Base-by-base conservation (phyloP, 2,329 filamentous ascomycete species). In the Hymenoscyphus linearis region DNA sequence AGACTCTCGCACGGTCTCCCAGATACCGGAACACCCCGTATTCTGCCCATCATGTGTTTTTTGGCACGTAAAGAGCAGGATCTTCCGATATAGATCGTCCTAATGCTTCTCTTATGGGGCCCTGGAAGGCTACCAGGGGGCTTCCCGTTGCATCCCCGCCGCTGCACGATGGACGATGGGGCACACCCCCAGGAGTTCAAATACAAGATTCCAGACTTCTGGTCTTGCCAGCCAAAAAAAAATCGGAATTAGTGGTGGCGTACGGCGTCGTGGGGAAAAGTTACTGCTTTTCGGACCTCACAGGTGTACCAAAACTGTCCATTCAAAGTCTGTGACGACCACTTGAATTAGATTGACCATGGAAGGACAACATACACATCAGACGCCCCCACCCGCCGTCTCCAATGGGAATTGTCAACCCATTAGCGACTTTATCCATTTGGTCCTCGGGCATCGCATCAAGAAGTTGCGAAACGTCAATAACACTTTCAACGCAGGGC, bases 91-190 rank as follows among this genome's bases (percentile, higher is more conserved):
- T 31, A 31, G 52, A 54, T 54, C 52, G 40, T 47, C 40, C 22
- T 22, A 47, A 22, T 22, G 31, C 31, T 50, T 50, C 18, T 25
- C 26, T 13, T 34, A 31, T 36, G 54, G 34, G 54, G 54, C 54
- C 54, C 16, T 22, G 35, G 54, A 36, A 55, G 54, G 13, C 54
- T 35, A 22, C 54, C 16, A 55, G 54, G 54, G 34, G 7, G 54
- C 22, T 57, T 57, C 55, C 55, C 37, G 55, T 50, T 22, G n/a
- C n/a, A n/a, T n/a, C 26, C 37, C 50, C 55, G 37, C 55, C 55
- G 55, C 55, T 57, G 55, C 55, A 57, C 52, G 26, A 36, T n/a
- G 55, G 52, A 13, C 16, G 13, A n/a, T n/a, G n/a, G n/a, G 6
- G 13, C 52, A 22, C 25, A 56, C 55, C 18, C 44, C 44, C 18